phyloP scores from a whole-genome alignment of 305 asterid genomes.

The Nicotiana rustica region DNA sequence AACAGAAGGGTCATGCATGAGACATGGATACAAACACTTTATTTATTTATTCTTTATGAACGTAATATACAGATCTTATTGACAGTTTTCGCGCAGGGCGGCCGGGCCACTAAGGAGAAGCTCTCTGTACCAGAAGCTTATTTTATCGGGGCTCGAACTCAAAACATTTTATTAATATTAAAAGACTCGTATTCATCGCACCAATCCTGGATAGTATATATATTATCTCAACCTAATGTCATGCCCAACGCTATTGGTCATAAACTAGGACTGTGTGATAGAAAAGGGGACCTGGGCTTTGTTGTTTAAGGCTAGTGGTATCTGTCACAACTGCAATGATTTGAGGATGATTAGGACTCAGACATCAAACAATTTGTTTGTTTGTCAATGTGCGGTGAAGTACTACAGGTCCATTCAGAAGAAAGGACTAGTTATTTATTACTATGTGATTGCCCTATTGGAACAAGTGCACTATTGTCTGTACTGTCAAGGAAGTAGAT shows the following conservation, averaged over 20 bases:
- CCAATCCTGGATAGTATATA: no score
- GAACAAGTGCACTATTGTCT: not conserved
- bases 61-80: no score
- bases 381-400: not conserved
- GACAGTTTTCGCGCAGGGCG: no score
- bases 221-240: not conserved
- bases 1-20: not conserved
- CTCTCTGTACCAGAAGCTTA: no score
- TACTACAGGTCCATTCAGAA: not conserved
- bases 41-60: no score
- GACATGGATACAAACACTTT: not conserved
- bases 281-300: constrained; percentile 14
- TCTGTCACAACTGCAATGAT: not conserved
- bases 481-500: not conserved
- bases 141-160: no score
- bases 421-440: not conserved
- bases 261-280: not conserved
- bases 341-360: not conserved
- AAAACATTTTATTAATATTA: no score
- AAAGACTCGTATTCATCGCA: no score
- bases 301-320: not conserved
- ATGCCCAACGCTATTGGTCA: not conserved
- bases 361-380: not conserved
- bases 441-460: not conserved
- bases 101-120: no score